Evolutionary conservation across 2,329 filamentous ascomycete genomes (phyloP).

Genomic region (Aureobasidium sp.): DNA sequence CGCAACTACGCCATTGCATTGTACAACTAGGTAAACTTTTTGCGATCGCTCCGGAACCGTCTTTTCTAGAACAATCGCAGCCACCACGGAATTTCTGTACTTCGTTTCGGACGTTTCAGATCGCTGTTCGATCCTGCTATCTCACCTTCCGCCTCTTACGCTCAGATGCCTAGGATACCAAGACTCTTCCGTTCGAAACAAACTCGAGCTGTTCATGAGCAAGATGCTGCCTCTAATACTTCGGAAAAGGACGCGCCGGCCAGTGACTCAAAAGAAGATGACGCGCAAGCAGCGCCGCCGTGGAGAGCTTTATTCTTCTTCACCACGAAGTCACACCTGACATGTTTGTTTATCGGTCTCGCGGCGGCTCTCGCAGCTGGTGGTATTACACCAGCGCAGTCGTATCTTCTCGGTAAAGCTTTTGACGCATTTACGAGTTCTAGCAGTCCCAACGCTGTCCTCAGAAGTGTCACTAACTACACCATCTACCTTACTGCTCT

Average conservation of each 20-base stretch:
- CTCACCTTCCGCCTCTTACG: not conserved
- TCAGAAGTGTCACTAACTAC: constrained; percentile 49
- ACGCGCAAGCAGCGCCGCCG: constrained; percentile 16
- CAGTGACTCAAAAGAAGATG: constrained; percentile 1
- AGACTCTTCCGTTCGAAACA: not conserved
- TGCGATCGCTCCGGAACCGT: not conserved
- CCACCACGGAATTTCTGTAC: not conserved
- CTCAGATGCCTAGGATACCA: not conserved
- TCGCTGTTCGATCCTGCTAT: not conserved
- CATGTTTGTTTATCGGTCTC: constrained; percentile 47
- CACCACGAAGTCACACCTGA: constrained; percentile 51
- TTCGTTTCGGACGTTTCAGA: not conserved
- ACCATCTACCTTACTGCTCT: constrained; percentile 56
- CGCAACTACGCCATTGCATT: not conserved
- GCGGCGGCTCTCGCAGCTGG: constrained; percentile 52
- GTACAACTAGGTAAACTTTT: not conserved
- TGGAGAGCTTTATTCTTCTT: constrained; percentile 64
- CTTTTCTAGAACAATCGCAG: constrained; percentile 1
- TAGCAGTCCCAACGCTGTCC: constrained; percentile 49
- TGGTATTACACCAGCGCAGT: constrained; percentile 54
- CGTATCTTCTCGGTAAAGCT: constrained; percentile 64
- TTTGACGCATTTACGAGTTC: constrained; percentile 64
- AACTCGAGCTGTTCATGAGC: not conserved
- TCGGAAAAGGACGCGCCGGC: not conserved
- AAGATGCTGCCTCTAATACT: not conserved